Evolutionary conservation across 345 rosid species (phyloP).

Genomic region (Brassica nigra): DNA sequence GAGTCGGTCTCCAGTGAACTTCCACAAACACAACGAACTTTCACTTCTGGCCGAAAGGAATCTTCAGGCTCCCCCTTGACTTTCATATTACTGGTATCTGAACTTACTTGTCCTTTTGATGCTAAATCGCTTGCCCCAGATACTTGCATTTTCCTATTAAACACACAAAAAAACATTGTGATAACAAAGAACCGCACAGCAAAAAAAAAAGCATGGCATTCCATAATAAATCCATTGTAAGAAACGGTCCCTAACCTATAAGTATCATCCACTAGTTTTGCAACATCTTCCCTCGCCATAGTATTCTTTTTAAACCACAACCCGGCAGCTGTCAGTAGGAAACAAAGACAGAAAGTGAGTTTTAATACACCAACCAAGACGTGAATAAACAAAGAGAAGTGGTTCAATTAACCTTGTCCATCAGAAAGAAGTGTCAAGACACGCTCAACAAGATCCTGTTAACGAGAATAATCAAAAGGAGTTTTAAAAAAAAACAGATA

Average conservation of each 20-base stretch:
- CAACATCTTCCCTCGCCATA: constrained; percentile 78
- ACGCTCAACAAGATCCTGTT: constrained; percentile 88
- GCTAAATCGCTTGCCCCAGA: constrained; percentile 89
- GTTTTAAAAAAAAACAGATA: neutral
- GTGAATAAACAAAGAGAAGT: constrained; percentile 1
- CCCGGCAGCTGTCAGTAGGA: constrained; percentile 58
- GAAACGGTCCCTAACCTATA: constrained; percentile 58
- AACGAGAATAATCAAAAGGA: constrained; percentile 14
- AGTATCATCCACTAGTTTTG: constrained; percentile 84
- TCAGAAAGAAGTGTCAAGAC: constrained; percentile 66
- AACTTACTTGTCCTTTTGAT: constrained; percentile 67
- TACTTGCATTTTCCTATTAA: constrained; percentile 83
- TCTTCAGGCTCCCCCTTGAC: constrained; percentile 70
- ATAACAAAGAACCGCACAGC: constrained; percentile 1
- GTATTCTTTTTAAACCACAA: constrained; percentile 70
- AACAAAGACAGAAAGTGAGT: neutral
- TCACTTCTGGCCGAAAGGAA: constrained; percentile 51
- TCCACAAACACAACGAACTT: constrained; percentile 94
- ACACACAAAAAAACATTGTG: constrained; percentile 15
- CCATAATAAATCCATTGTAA: neutral
- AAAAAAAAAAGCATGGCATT: constrained; percentile 1
- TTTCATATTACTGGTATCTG: constrained; percentile 66
- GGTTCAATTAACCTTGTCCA: constrained; percentile 62
- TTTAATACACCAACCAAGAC: constrained; percentile 2
- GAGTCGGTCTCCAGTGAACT: constrained; percentile 69